These are phyloP conservation scores for Trichosanthes cucumerina DNA, from an alignment of 306 rosid species.

Conservation along the genomic window DNA sequence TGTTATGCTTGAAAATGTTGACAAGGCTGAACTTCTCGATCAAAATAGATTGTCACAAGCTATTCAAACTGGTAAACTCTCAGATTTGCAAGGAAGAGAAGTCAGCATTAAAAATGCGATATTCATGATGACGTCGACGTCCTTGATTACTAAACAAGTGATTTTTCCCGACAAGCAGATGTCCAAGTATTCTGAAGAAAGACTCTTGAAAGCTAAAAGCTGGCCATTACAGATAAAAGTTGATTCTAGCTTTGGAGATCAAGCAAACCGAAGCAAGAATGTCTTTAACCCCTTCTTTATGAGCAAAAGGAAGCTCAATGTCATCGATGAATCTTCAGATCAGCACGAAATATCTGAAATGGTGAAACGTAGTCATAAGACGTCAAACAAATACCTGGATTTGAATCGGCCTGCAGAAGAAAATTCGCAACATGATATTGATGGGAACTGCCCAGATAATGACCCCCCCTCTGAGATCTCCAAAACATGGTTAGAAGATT, in stretches of 20 bases:
- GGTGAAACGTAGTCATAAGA: constrained; percentile 53
- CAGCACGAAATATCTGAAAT: constrained; percentile 34
- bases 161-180: constrained; percentile 15
- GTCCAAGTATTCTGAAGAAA: constrained; percentile 57
- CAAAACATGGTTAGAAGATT: constrained; percentile 59
- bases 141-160: constrained; percentile 18
- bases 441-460: constrained; percentile 25
- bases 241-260: constrained; percentile 28
- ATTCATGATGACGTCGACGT: constrained; percentile 43
- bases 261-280: constrained; percentile 23
- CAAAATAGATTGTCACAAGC: constrained; percentile 62
- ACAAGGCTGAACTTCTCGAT: constrained; percentile 60
- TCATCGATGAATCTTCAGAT: constrained; percentile 29
- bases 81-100: constrained; percentile 78
- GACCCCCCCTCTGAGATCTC: constrained; percentile 30
- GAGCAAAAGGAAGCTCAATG: constrained; percentile 60
- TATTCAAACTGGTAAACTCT: constrained; percentile 60
- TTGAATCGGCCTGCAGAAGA: constrained; percentile 89
- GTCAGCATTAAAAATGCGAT: constrained; percentile 48
- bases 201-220: constrained; percentile 34
- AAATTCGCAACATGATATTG: constrained; percentile 23
- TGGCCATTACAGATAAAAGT: constrained; percentile 44
- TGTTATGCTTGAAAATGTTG: constrained; percentile 71
- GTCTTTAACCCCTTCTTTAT: constrained; percentile 29
- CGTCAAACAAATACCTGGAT: constrained; percentile 47